Evolutionary conservation across 2,329 filamentous ascomycete genomes (phyloP), one percentile per base, ranked within the genome.

Genomic region (Periconia macrospinosa): DNA sequence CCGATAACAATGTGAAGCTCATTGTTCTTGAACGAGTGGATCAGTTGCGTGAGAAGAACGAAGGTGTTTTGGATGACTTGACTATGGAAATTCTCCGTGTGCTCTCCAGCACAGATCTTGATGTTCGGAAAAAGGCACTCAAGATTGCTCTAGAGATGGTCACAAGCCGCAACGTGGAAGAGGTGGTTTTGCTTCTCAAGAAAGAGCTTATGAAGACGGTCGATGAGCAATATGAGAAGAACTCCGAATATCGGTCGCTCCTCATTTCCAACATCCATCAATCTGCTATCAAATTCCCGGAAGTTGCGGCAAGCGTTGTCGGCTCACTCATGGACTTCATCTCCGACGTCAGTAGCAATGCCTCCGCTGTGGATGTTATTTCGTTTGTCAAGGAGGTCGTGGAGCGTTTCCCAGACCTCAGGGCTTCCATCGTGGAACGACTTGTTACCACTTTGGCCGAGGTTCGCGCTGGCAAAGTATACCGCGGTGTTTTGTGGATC

Each of bases 311-410:
- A 44, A 97, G 91, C 70, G 94, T 99, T 15, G 94, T 99, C 50
- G 94, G 94, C 61, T 84, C 97, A 43, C 83, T 99, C 50, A 99
- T 99, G 94, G 94, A 99, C 76, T 97, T 97, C 72, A 97, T 99
- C 68, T 91, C 90, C 48, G 94, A 99, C 74, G 97, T 97, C 74
- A 97, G 96, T 81, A 97, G 96, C 80, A 97, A 96, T 70, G 89
- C 90, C 43, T 96, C 93, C 1, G 94, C 94, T 1, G 91, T 99
- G 30, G 94, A 99, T 75, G 93, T 99, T 50, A 97, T 99, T 70
- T 92, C 91, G 51, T 99, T 99, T 70, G 92, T 99, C 59, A 99
- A 99, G 78, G 94, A 99, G 74, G 94, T 99, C 3, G 93, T 97
- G 7, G 94, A 99, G 78, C 96, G 96, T 70, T 99, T 97, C 80